A percentile compares a stretch with the other conserved stretches of the same genome.
phyloP scores from a whole-genome alignment of 768 basidiomycete species.

The Mycena alexandri region DNA sequence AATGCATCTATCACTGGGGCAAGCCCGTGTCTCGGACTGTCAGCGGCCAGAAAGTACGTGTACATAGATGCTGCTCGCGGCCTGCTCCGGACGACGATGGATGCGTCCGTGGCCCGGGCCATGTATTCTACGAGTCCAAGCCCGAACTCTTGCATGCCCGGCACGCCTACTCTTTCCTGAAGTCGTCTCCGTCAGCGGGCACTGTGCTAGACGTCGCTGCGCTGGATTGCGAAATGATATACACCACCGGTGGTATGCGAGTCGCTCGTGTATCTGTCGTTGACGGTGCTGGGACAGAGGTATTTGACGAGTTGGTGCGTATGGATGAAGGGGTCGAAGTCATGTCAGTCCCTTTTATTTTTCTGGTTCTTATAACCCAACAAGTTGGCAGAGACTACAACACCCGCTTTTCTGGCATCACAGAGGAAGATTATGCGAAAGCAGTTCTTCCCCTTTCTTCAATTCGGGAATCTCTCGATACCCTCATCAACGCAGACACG shows the following conservation, averaged over 20 bases:
- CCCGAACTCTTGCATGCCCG: conserved; percentile 77
- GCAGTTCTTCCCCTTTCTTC: conserved; percentile 78
- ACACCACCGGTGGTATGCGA: conserved; percentile 92
- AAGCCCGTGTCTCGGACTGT: conserved; percentile 8
- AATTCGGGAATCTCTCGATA: conserved; percentile 76
- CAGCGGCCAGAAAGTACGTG: conserved; percentile 71
- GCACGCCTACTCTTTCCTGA: conserved; percentile 74
- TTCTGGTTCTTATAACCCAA: conserved; percentile 9
- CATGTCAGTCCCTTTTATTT: conserved; percentile 62
- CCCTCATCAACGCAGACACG: conserved; percentile 81
- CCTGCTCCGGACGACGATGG: conserved; percentile 68
- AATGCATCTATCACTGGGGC: conserved; percentile 88
- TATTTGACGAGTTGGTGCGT: conserved; percentile 86
- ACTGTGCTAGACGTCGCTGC: conserved; percentile 81
- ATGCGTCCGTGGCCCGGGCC: conserved; percentile 78
- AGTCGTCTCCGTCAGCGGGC: conserved; percentile 41
- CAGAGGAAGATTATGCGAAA: conserved; percentile 63
- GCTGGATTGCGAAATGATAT: conserved; percentile 97
- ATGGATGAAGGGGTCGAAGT: conserved; percentile 87
- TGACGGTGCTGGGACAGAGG: conserved; percentile 75
- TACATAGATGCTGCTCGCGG: conserved; percentile 86
- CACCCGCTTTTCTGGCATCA: conserved; percentile 91
- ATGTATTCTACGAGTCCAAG: conserved; percentile 90
- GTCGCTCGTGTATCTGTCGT: conserved; percentile 93
- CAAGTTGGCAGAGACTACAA: conserved; percentile 80